Percentiles rank a stretch among this genome's conserved stretches.
Evolutionary conservation across 2,329 filamentous ascomycete species (phyloP).

Genomic region (Corinectria fuckeliana): DNA sequence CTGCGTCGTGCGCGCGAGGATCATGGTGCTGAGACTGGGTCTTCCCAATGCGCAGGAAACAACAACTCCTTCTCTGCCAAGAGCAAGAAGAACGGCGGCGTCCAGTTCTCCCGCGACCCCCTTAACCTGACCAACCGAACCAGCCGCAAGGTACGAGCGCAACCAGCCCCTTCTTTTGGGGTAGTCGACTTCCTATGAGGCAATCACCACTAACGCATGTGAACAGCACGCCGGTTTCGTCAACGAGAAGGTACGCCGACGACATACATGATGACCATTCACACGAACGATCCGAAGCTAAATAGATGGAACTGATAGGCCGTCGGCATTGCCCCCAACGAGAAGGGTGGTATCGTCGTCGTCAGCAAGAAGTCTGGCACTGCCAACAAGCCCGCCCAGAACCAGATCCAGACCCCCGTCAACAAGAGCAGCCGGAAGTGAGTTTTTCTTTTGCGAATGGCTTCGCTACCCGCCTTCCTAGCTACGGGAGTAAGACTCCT

Average conservation of each 20-base stretch:
- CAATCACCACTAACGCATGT: conserved; percentile 44
- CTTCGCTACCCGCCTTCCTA: not conserved
- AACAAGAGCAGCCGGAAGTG: conserved; percentile 77
- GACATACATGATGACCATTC: conserved; percentile 22
- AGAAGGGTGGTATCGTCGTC: conserved; percentile 82
- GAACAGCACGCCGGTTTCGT: conserved; percentile 86
- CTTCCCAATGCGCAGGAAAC: conserved; percentile 63
- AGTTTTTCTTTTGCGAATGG: conserved; percentile 28
- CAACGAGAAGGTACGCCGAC: conserved; percentile 80
- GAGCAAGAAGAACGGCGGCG: conserved; percentile 78
- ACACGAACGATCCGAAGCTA: conserved; percentile 26
- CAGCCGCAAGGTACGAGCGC: conserved; percentile 76
- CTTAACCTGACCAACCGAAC: conserved; percentile 93
- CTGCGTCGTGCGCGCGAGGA: conserved; percentile 23
- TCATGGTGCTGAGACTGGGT: conserved; percentile 31
- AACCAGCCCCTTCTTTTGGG: not conserved
- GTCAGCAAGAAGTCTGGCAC: conserved; percentile 83
- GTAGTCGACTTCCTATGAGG: not conserved
- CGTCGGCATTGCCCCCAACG: conserved; percentile 75
- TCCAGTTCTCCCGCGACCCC: conserved; percentile 92
- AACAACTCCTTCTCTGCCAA: conserved; percentile 94
- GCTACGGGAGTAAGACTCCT: not conserved
- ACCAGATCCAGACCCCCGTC: conserved; percentile 71
- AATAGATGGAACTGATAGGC: conserved; percentile 61
- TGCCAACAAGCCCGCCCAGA: conserved; percentile 74